Conservation (phyloP, 768 basidiomycete species). For the Pulveroboletus sp. region DNA sequence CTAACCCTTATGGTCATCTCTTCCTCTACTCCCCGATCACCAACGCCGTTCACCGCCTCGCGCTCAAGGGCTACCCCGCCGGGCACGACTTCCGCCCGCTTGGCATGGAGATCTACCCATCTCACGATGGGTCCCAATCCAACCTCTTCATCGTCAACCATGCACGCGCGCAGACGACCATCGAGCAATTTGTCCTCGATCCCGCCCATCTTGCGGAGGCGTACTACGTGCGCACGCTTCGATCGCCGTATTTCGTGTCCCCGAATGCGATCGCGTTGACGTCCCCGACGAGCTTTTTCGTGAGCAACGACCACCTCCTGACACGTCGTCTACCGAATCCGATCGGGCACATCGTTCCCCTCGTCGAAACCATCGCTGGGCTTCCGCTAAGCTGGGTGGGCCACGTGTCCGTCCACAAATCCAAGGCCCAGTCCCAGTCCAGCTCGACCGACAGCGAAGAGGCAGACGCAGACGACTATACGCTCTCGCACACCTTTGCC, state of each 20-base stretch:
- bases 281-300: constrained; percentile 62
- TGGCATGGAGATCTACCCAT: constrained; percentile 56
- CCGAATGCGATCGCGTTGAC: constrained; percentile 67
- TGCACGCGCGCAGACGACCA: constrained; percentile 51
- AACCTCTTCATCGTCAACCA: constrained; percentile 69
- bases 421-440: neutral
- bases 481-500: constrained; percentile 36
- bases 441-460: constrained; percentile 2
- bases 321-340: constrained; percentile 53
- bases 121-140: constrained; percentile 42
- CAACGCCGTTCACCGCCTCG: constrained; percentile 35
- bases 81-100: constrained; percentile 68
- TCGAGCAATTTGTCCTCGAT: constrained; percentile 62
- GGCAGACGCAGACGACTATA: constrained; percentile 12
- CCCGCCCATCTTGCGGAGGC: constrained; percentile 42
- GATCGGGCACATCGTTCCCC: constrained; percentile 47
- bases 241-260: constrained; percentile 52
- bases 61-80: constrained; percentile 49
- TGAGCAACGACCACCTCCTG: constrained; percentile 67
- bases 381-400: constrained; percentile 59
- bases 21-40: constrained; percentile 46
- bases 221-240: constrained; percentile 55
- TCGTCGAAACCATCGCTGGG: constrained; percentile 50
- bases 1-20: constrained; percentile 52
- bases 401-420: constrained; percentile 44